These are phyloP conservation scores for Chlamydomonas eustigma DNA, from an alignment of 139 green algal species.

Conservation along the genomic window DNA sequence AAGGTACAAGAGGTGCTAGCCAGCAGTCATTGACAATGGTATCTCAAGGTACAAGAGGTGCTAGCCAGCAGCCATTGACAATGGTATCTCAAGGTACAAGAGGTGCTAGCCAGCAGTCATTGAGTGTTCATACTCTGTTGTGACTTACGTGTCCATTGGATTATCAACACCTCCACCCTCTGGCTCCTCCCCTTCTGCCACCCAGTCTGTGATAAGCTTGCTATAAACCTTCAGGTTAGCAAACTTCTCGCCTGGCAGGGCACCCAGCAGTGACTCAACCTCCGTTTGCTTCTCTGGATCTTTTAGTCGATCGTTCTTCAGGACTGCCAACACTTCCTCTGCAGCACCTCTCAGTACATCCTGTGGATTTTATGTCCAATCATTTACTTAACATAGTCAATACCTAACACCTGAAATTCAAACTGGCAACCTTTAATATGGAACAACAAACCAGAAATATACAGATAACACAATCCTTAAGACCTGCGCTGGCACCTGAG, in stretches of 20 bases:
- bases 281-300: conserved; percentile 2
- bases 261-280: conserved; percentile 64
- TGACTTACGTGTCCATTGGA: conserved; percentile 47
- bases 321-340: conserved; percentile 90
- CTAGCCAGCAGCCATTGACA: too few species aligned
- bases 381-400: too few species aligned
- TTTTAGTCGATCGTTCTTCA: conserved; percentile 74
- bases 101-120: too few species aligned
- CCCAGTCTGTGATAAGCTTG: conserved; percentile 91
- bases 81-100: too few species aligned
- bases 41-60: too few species aligned
- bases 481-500: conserved; percentile 28
- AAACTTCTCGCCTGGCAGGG: conserved; percentile 75
- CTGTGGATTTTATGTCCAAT: too few species aligned
- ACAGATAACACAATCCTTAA: not conserved
- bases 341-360: conserved; percentile 92
- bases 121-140: too few species aligned
- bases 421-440: too few species aligned
- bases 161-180: conserved; percentile 21
- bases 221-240: conserved; percentile 76
- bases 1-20: too few species aligned
- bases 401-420: too few species aligned
- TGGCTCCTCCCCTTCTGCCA: conserved; percentile 39
- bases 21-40: too few species aligned
- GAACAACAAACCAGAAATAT: not conserved